Conservation (phyloP, 805 yeast genomes). For the Monosporozyma yasuniensis region DNA sequence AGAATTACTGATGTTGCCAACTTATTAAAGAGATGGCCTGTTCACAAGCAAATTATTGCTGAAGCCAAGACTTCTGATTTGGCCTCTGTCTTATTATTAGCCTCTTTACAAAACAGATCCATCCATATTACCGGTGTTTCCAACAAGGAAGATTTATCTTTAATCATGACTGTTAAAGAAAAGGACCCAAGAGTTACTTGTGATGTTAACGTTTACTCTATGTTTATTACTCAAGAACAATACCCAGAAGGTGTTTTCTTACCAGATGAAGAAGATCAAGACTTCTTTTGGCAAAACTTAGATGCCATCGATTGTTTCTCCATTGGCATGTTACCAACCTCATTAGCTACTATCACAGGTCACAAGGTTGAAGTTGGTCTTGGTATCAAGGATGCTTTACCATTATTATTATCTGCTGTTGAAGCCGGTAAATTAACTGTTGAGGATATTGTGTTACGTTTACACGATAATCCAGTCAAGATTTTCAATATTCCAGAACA, state of each 20-base stretch:
- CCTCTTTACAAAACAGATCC: constrained; percentile 75
- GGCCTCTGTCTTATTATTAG: constrained; percentile 85
- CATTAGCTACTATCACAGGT: constrained; percentile 58
- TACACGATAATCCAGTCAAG: constrained; percentile 72
- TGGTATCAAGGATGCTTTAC: constrained; percentile 74
- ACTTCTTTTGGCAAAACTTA: constrained; percentile 70
- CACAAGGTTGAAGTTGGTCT: constrained; percentile 56
- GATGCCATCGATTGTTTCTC: constrained; percentile 76
- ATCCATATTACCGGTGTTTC: constrained; percentile 86
- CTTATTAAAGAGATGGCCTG: constrained; percentile 80
- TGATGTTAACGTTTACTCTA: constrained; percentile 74
- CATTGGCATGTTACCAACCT: constrained; percentile 69
- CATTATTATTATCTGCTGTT: constrained; percentile 75
- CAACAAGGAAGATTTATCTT: constrained; percentile 68
- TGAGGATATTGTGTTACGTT: constrained; percentile 59
- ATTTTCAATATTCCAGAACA: constrained; percentile 80
- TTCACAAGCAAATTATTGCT: constrained; percentile 72
- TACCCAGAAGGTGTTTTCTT: constrained; percentile 63
- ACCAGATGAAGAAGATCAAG: constrained; percentile 76
- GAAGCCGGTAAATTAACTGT: constrained; percentile 60
- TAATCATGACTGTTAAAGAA: constrained; percentile 77
- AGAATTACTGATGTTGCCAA: constrained; percentile 72
- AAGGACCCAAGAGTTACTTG: constrained; percentile 79
- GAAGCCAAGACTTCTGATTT: constrained; percentile 88
- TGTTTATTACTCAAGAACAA: constrained; percentile 66